Evolutionary conservation across 1,284 basidiomycete genomes (phyloP).

Genomic region (Ganoderma leucocontextum): DNA sequence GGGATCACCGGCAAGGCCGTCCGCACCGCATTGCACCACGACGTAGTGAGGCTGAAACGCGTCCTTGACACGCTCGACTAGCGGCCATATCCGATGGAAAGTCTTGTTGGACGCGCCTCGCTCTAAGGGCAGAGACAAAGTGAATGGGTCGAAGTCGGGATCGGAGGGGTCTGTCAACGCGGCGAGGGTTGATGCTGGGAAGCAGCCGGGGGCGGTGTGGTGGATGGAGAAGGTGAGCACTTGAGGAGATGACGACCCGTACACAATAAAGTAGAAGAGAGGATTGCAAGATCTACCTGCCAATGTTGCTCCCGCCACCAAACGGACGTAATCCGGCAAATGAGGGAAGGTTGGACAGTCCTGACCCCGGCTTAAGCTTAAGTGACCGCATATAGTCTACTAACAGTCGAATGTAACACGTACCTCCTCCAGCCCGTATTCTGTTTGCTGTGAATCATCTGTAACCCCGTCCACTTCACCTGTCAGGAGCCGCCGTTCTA

Average conservation of each 20-base stretch:
- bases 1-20: constrained; percentile 87
- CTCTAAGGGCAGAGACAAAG: constrained; percentile 77
- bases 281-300: constrained; percentile 28
- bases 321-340: constrained; percentile 73
- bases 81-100: constrained; percentile 67
- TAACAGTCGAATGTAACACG: constrained; percentile 10
- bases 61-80: constrained; percentile 66
- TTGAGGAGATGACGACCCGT: constrained; percentile 47
- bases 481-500: constrained; percentile 60
- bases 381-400: constrained; percentile 14
- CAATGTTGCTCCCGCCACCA: constrained; percentile 78
- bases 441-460: constrained; percentile 26
- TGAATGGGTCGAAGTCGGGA: constrained; percentile 70
- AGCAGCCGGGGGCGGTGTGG: constrained; percentile 84
- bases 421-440: constrained; percentile 78
- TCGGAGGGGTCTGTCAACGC: constrained; percentile 52
- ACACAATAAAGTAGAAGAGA: not conserved
- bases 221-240: constrained; percentile 89
- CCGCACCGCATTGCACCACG: constrained; percentile 87
- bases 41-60: constrained; percentile 82
- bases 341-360: constrained; percentile 84
- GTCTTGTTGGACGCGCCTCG: constrained; percentile 71
- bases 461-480: constrained; percentile 31
- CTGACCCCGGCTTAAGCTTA: constrained; percentile 46
- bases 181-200: constrained; percentile 70